Evolutionary conservation across 805 yeast species (phyloP).

Genomic region (Tetrapisispora phaffii): DNA sequence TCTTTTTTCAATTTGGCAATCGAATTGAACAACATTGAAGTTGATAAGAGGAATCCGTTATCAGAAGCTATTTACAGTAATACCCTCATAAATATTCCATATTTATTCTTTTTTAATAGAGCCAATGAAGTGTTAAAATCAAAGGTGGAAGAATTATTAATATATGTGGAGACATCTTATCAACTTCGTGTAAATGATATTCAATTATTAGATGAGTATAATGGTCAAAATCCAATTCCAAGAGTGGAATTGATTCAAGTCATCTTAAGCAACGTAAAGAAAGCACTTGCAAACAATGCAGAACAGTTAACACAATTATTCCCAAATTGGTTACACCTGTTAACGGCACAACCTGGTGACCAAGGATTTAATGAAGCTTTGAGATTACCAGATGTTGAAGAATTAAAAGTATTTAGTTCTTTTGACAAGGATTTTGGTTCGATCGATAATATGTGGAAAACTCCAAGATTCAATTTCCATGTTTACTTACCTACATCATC

Average conservation of each 20-base stretch:
- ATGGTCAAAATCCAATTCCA: constrained; percentile 37
- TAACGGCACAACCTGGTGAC: constrained; percentile 23
- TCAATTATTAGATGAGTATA: constrained; percentile 21
- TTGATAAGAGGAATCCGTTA: constrained; percentile 40
- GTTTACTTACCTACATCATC: constrained; percentile 43
- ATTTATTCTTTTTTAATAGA: constrained; percentile 39
- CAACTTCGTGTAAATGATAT: constrained; percentile 14
- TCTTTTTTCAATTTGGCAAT: constrained; percentile 48
- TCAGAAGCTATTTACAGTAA: constrained; percentile 62
- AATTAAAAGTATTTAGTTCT: constrained; percentile 25
- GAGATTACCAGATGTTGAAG: constrained; percentile 31
- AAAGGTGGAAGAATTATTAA: constrained; percentile 38
- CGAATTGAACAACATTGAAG: constrained; percentile 38
- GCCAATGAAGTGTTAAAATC: constrained; percentile 21
- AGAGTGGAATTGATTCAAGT: constrained; percentile 40
- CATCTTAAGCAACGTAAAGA: constrained; percentile 42
- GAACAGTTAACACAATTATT: constrained; percentile 31
- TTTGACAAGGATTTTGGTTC: constrained; percentile 36
- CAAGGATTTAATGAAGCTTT: constrained; percentile 28
- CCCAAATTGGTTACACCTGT: constrained; percentile 32
- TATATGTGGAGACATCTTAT: constrained; percentile 32
- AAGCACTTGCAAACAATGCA: constrained; percentile 35
- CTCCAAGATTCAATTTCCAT: constrained; percentile 51
- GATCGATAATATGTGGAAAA: constrained; percentile 58
- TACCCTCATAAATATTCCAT: constrained; percentile 57